Base-by-base conservation (phyloP, 768 basidiomycete genomes). In the Trametes cubensis region DNA sequence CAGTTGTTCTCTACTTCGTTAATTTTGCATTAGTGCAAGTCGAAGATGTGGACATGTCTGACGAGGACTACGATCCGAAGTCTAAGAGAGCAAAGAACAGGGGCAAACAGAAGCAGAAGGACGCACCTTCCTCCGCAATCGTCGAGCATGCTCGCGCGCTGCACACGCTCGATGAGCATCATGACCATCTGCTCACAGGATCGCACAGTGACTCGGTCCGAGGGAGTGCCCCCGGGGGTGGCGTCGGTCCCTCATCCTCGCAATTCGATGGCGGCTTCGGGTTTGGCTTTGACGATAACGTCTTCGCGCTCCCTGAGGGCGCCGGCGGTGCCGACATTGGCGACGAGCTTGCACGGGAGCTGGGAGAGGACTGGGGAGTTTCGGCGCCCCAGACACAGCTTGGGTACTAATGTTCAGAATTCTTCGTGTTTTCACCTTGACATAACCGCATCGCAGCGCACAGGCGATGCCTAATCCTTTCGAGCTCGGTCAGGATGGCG, bases 331-430 rank as follows among this genome's bases (percentile, higher is more conserved):
- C 78, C 7, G 85, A 81, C 21, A 73, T 92, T 18, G 89, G 86
- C 4, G 89, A 90, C 48, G 91, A 92, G 66, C 76, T 93, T 26
- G 89, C 87, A 8, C 80, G 79, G 63, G 90, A 93, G 67, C 78
- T 93, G 3, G 91, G 90, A 30, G 85, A 85, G 67, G 85, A 80
- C 23, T 92, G 90, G 89, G 84, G 80, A 8, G 68, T 59, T 6
- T 75, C 63, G 13, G 45, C 34, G 21, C 38, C 50, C 0, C 48
- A 20, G 30, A 30, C 13, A 42, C 15, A 49, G 21, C 25, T 6
- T 23, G 39, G 39, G 39, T 40, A n/a, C 34, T 21, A 18, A 30
- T 8, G 59, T n/a, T 8, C 14, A 34, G 26, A 34, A 40, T 45
- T 54, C 34, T 34, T 30, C 47, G n/a, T 58, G 47, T 13, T 26